A percentile compares a stretch with the other conserved stretches of the same genome.
phyloP scores from a whole-genome alignment of 768 basidiomycete species.

The Russula earlei region DNA sequence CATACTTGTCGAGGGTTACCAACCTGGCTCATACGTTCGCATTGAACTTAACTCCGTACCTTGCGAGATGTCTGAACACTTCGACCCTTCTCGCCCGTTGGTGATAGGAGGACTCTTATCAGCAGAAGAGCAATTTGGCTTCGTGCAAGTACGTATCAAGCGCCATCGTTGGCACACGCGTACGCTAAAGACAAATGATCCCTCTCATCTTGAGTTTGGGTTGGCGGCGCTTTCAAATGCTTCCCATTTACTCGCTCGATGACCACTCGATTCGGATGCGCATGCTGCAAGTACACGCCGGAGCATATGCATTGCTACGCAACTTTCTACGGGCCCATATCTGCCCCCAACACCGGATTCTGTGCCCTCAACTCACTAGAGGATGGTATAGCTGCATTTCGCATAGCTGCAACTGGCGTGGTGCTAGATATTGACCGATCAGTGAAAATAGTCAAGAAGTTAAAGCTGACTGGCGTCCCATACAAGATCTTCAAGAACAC shows the following conservation, averaged over 20 bases:
- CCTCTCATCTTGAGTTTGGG: constrained; percentile 95
- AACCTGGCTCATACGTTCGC: constrained; percentile 87
- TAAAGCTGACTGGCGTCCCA: constrained; percentile 91
- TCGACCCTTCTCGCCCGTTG: constrained; percentile 85
- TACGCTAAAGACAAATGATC: constrained; percentile 94
- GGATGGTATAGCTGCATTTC: constrained; percentile 62
- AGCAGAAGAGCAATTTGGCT: constrained; percentile 87
- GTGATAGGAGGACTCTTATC: constrained; percentile 86
- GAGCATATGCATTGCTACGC: constrained; percentile 99
- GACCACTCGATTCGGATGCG: constrained; percentile 98
- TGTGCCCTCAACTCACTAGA: constrained; percentile 89
- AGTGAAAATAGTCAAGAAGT: constrained; percentile 93
- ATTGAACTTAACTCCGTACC: constrained; percentile 81
- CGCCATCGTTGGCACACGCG: constrained; percentile 88
- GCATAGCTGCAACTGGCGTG: constrained; percentile 88
- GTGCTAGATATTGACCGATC: constrained; percentile 90
- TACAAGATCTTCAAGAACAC: constrained; percentile 99
- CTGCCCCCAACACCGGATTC: constrained; percentile 91
- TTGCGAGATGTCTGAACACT: constrained; percentile 86
- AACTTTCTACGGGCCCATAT: constrained; percentile 91
- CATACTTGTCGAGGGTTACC: constrained; percentile 79
- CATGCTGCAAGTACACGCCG: constrained; percentile 98
- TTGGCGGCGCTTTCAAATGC: constrained; percentile 92
- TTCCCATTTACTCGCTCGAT: constrained; percentile 93
- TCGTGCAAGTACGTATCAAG: constrained; percentile 91